phyloP scores from a whole-genome alignment of 2,329 filamentous ascomycete genomes.

The Penicillium carneum region DNA sequence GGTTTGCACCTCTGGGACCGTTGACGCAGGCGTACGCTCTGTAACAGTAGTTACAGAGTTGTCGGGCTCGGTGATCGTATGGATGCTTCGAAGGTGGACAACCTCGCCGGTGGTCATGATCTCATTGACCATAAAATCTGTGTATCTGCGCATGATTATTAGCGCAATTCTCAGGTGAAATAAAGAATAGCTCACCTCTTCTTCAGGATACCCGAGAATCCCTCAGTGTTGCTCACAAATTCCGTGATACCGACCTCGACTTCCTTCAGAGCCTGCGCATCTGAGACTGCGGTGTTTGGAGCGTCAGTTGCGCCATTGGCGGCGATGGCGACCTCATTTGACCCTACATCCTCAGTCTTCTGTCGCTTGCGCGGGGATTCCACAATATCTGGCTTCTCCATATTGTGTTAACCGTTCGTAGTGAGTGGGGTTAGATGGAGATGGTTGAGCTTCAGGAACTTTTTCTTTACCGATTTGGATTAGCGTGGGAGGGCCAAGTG shows the following conservation, averaged over 20 bases:
- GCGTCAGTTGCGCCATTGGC: conserved; percentile 25
- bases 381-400: conserved; percentile 43
- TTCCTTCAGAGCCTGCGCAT: conserved; percentile 51
- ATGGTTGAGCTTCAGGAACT: conserved; percentile 27
- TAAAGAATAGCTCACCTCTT: conserved; percentile 60
- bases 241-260: conserved; percentile 67
- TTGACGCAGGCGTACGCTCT: conserved; percentile 5
- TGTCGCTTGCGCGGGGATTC: conserved; percentile 50
- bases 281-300: conserved; percentile 24
- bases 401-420: conserved; percentile 30
- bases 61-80: conserved; percentile 35
- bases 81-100: conserved; percentile 69
- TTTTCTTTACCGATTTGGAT: conserved; percentile 31
- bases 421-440: conserved; percentile 18
- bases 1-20: conserved; percentile 19
- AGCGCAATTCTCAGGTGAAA: conserved; percentile 4
- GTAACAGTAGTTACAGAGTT: conserved; percentile 18
- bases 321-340: conserved; percentile 28
- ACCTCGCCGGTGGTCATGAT: conserved; percentile 78
- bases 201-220: conserved; percentile 72
- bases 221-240: conserved; percentile 65
- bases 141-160: conserved; percentile 66
- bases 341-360: conserved; percentile 40
- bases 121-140: conserved; percentile 92
- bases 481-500: conserved; percentile 35